Evolutionary conservation across 352 stramenopile genomes (phyloP).

Genomic region (Globisporangium acanthophoron): DNA sequence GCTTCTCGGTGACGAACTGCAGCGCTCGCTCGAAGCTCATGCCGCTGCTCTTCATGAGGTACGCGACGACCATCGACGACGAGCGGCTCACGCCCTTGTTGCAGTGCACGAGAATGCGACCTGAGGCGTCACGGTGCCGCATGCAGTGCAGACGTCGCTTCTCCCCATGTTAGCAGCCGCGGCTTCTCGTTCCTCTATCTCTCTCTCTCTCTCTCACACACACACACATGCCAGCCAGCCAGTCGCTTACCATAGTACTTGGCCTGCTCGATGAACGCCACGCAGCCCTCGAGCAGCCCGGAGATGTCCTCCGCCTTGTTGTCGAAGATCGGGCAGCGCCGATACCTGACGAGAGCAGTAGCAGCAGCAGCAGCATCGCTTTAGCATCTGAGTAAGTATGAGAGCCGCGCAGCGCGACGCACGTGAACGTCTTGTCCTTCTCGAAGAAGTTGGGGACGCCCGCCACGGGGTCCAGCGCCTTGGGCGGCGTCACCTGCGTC

Average conservation of each 20-base stretch:
- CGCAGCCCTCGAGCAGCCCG: constrained; percentile 67
- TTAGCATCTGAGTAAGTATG: no score
- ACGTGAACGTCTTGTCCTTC: constrained; percentile 73
- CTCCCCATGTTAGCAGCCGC: constrained; percentile 27
- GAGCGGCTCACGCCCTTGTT: constrained; percentile 90
- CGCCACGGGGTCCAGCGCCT: constrained; percentile 72
- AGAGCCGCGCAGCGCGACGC: not conserved
- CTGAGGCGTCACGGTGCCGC: constrained; percentile 17
- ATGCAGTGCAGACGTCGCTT: constrained; percentile 21
- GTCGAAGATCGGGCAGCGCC: constrained; percentile 84
- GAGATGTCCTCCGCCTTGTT: constrained; percentile 89
- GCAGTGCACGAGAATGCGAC: constrained; percentile 89
- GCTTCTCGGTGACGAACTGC: constrained; percentile 41
- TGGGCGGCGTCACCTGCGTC: constrained; percentile 71
- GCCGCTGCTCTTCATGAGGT: constrained; percentile 83
- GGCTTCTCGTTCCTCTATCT: not conserved
- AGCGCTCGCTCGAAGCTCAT: constrained; percentile 72
- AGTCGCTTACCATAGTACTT: constrained; percentile 82
- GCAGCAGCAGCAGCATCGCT: no score
- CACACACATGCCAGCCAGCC: not conserved
- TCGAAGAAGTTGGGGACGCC: constrained; percentile 92
- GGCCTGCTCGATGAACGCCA: constrained; percentile 89
- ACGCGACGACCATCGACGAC: constrained; percentile 85
- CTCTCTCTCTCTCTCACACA: no score
- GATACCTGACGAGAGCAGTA: constrained; percentile 33